phyloP scores from a whole-genome alignment of 192 early-diverging fungal species.

The Jimgerdemannia flammicorona region DNA sequence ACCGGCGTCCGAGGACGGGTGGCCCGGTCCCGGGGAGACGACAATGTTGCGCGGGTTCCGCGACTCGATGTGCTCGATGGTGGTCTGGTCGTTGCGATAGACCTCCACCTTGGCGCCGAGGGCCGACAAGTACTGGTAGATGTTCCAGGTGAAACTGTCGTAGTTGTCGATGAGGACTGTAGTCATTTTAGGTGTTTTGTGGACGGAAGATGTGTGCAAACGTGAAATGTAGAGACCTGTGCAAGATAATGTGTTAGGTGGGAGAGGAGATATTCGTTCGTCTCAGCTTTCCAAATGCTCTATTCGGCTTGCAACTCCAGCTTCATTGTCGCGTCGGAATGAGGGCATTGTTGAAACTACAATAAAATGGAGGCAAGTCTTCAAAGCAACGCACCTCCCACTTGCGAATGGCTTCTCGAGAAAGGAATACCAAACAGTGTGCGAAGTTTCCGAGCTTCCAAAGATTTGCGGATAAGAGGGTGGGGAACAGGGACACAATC shows the following conservation, averaged over 20 bases:
- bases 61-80: constrained; percentile 76
- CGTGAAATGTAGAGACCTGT: constrained; percentile 1
- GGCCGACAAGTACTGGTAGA: constrained; percentile 91
- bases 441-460: no score
- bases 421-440: no score
- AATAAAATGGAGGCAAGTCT: no score
- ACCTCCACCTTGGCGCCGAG: constrained; percentile 92
- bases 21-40: constrained; percentile 95
- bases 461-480: no score
- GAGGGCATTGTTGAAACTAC: no score
- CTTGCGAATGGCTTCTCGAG: no score
- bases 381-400: no score
- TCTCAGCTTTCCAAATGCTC: not conserved
- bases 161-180: constrained; percentile 96
- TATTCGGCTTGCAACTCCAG: no score
- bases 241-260: no score
- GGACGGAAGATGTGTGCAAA: no score
- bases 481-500: no score
- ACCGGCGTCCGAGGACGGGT: constrained; percentile 85
- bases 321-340: no score
- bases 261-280: not conserved
- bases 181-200: constrained; percentile 30
- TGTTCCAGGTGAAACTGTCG: constrained; percentile 98
- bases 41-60: constrained; percentile 92
- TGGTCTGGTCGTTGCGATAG: constrained; percentile 91